Evolutionary conservation across 2,329 filamentous ascomycete species (phyloP).

Genomic region (Xylaria sp.): DNA sequence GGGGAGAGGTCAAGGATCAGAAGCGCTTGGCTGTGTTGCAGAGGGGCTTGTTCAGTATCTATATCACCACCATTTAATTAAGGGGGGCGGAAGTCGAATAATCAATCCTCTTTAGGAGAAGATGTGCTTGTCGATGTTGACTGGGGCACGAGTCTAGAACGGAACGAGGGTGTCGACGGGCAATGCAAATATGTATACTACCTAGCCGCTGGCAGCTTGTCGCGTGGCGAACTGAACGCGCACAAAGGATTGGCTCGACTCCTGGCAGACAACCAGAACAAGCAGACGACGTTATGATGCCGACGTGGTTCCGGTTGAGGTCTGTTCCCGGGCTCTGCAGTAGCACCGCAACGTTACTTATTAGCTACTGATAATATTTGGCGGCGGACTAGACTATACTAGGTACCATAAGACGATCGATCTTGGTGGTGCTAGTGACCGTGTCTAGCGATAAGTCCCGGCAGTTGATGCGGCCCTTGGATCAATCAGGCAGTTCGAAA

Average conservation of each 20-base stretch:
- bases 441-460: conserved; percentile 12
- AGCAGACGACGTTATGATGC: conserved; percentile 7
- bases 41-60: background rate
- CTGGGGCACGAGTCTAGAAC: conserved; percentile 17
- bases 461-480: conserved; percentile 24
- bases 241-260: conserved; percentile 13
- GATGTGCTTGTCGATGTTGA: conserved; percentile 5
- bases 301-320: conserved; percentile 13
- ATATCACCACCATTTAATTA: background rate
- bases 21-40: background rate
- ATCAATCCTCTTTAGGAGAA: background rate
- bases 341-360: conserved; percentile 36
- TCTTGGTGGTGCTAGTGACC: background rate
- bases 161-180: background rate
- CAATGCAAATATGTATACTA: conserved; percentile 11
- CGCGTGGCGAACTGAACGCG: conserved; percentile 25
- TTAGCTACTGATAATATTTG: conserved; percentile 1
- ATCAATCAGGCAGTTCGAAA: conserved; percentile 26
- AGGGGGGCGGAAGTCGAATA: conserved; percentile 1
- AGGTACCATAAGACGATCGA: conserved; percentile 3
- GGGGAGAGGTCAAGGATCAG: conserved; percentile 16
- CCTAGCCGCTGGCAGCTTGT: conserved; percentile 4
- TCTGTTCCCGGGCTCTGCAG: conserved; percentile 21
- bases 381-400: background rate
- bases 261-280: background rate